Conservation (phyloP, 805 yeast genomes). For the Sporopachydermia lactativora region DNA sequence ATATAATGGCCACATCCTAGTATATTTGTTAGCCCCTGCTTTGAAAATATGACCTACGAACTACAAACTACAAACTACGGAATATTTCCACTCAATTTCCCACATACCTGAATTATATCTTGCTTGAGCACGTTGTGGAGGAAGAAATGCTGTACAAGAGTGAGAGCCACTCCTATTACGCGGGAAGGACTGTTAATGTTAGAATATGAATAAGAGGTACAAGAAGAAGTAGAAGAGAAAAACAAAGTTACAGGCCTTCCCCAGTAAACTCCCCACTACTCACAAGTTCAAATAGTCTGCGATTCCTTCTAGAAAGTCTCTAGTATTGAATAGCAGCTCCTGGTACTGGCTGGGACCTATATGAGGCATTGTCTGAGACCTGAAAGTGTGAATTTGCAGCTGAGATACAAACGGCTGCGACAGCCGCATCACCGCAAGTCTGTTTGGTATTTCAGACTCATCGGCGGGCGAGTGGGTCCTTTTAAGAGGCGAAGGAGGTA, state of each 20-base stretch:
- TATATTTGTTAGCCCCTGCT: too few relatives aligned
- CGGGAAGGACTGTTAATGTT: constrained; percentile 37
- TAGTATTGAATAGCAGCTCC: background rate
- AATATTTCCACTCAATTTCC: too few relatives aligned
- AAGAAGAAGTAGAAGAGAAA: too few relatives aligned
- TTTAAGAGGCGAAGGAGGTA: background rate
- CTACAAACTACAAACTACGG: too few relatives aligned
- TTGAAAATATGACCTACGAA: too few relatives aligned
- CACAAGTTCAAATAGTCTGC: background rate
- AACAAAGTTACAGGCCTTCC: too few relatives aligned
- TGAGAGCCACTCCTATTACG: constrained; percentile 56
- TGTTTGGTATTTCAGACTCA: background rate
- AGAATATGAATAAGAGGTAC: too few relatives aligned
- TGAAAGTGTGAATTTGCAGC: background rate
- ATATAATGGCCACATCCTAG: constrained; percentile 51
- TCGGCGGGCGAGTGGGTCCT: background rate
- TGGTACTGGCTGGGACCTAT: background rate
- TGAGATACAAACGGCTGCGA: background rate
- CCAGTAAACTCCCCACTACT: too few relatives aligned
- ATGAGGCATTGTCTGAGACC: constrained; percentile 1
- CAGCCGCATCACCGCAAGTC: background rate
- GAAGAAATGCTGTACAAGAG: constrained; percentile 57
- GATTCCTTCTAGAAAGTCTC: background rate
- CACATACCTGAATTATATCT: constrained; percentile 27
- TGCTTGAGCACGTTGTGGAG: constrained; percentile 40